phyloP scores from a whole-genome alignment of 2,329 filamentous ascomycete species.

The Stenocarpella maydis region DNA sequence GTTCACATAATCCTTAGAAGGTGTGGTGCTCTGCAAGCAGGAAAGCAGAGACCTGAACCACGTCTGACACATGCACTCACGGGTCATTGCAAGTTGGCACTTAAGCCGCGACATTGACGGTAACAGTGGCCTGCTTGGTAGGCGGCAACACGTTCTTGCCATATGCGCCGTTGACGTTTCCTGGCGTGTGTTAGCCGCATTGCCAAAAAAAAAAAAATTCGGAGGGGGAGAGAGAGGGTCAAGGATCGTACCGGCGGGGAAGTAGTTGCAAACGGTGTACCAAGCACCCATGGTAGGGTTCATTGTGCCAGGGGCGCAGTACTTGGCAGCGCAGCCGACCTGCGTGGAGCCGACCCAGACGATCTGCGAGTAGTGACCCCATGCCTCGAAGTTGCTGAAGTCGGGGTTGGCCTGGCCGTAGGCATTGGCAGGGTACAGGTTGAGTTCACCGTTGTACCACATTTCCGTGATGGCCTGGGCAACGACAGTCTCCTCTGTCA shows the following conservation, averaged over 20 bases:
- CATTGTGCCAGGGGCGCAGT: slow-evolving; percentile 62
- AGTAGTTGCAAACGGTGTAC: slow-evolving; percentile 92
- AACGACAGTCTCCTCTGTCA: slow-evolving; percentile 64
- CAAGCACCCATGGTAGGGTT: slow-evolving; percentile 61
- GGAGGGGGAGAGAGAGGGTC: not conserved
- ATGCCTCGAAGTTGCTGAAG: slow-evolving; percentile 68
- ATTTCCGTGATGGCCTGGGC: slow-evolving; percentile 76
- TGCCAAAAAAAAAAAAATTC: slow-evolving; percentile 13
- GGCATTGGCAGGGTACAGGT: slow-evolving; percentile 58
- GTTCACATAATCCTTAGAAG: not conserved
- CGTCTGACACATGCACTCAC: not conserved
- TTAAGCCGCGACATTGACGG: slow-evolving; percentile 34
- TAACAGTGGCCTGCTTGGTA: slow-evolving; percentile 45
- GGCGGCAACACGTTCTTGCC: slow-evolving; percentile 58
- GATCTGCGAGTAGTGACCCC: slow-evolving; percentile 81
- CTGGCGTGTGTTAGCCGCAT: slow-evolving; percentile 44
- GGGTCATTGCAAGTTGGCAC: not conserved
- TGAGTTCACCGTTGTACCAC: slow-evolving; percentile 88
- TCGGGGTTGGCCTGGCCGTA: slow-evolving; percentile 69
- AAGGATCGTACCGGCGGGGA: slow-evolving; percentile 65
- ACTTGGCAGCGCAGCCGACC: slow-evolving; percentile 69
- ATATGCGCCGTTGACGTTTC: slow-evolving; percentile 62
- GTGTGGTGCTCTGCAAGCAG: not conserved
- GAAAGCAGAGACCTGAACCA: not conserved
- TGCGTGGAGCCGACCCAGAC: slow-evolving; percentile 71